Percentiles rank a stretch among this genome's conserved stretches.
Evolutionary conservation across 1,139 yeast species (phyloP).

Genomic region (Zygosaccharomyces sapae): DNA sequence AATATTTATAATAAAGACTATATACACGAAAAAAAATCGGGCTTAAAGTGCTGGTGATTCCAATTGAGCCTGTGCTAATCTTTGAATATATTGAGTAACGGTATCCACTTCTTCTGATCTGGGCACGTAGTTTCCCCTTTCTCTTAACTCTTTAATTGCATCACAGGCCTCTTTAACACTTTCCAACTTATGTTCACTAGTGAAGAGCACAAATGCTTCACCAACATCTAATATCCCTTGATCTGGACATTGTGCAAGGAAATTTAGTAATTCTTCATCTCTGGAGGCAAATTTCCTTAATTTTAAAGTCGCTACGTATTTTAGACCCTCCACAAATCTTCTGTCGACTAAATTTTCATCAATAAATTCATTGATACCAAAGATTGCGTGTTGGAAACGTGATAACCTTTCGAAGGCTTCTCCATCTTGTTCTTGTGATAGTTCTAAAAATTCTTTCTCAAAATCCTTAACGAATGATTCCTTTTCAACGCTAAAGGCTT

Average conservation of each 20-base stretch:
- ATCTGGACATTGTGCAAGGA: constrained; percentile 20
- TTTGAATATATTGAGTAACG: constrained; percentile 31
- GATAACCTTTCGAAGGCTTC: constrained; percentile 65
- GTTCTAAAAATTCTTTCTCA: constrained; percentile 52
- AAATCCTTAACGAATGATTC: constrained; percentile 54
- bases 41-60: constrained; percentile 8
- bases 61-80: constrained; percentile 20
- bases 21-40: not conserved
- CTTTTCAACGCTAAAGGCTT: constrained; percentile 44
- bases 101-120: constrained; percentile 37
- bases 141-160: constrained; percentile 44
- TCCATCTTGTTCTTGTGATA: constrained; percentile 53
- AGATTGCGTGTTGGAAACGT: constrained; percentile 75
- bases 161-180: constrained; percentile 49
- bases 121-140: constrained; percentile 30
- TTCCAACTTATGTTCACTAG: constrained; percentile 44
- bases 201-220: constrained; percentile 49
- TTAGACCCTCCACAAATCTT: constrained; percentile 63
- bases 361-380: constrained; percentile 63
- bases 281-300: constrained; percentile 44
- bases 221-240: constrained; percentile 43
- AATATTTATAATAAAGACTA: constrained; percentile 1
- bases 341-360: constrained; percentile 52
- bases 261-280: constrained; percentile 23
- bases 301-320: constrained; percentile 64